Evolutionary conservation across 768 basidiomycete genomes (phyloP), one percentile per base, ranked within the genome.

Genomic region (Polyporus arcularius): DNA sequence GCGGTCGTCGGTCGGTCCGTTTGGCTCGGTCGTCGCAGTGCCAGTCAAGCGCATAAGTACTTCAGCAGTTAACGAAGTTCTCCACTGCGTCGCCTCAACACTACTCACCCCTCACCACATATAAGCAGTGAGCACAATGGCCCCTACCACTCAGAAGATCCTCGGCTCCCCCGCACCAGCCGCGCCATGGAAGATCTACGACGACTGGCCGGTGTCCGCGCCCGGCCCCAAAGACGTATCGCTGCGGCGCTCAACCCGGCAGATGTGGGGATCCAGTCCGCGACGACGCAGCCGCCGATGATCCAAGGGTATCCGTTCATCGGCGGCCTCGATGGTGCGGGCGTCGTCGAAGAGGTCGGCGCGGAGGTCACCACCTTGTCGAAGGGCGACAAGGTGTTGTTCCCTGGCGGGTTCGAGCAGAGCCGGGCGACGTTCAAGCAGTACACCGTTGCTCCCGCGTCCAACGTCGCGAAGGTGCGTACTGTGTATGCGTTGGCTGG

Each of bases 321-420:
- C 7, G 49, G 62, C 9, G 65, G 68, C 8, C 45, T 51, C 1
- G 65, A 69, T 51, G 56, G 38, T 32, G 73, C 80, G 0, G 80
- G 81, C 2, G 62, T 70, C 9, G 76, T 82, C 21, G 72, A 73
- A 31, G 69, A 68, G 11, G 65, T 79, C 21, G 81, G 80, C 15
- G 69, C 74, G 28, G 76, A 71, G 4, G 79, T 80, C 0, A 63
- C 58, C 11, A 59, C 63, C n/a, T 76, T 78, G 41, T 68, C 68
- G 47, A 72, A 73, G 35, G 81, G 81, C 35, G 77, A 81, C 65
- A 75, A 67, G 52, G 76, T 81, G 77, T 76, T 68, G n/a, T 65
- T 65, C 53, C 63, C 62, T 31, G 68, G 68, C 12, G 43, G 35
- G 31, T 59, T 61, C 52, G 46, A 28, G 21, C 15, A 58, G 38